These are phyloP conservation scores for Austropuccinia psidii DNA, from an alignment of 1,284 basidiomycete species.

Conservation along the genomic window DNA sequence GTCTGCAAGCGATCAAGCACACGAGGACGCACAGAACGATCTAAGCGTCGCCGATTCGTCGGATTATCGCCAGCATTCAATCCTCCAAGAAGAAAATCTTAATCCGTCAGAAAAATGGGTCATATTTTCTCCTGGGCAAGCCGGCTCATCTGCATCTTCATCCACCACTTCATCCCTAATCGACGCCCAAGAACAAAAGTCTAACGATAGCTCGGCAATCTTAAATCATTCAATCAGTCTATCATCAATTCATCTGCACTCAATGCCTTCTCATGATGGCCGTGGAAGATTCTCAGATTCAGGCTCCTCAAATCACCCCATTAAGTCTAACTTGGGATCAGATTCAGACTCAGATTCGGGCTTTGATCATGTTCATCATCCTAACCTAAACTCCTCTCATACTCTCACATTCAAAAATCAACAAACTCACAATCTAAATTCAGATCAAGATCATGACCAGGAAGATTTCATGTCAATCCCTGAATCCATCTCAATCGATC, in stretches of 20 bases:
- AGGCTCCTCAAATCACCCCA: neutral
- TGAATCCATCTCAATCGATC: conserved; percentile 1
- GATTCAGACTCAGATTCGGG: no score
- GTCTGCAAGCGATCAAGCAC: no score
- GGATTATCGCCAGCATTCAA: no score
- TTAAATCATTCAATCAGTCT: neutral
- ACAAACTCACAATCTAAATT: neutral
- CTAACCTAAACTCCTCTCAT: neutral
- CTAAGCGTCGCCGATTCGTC: no score
- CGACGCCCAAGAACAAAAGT: no score
- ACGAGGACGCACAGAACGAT: no score
- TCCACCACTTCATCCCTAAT: no score
- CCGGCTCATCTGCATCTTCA: no score
- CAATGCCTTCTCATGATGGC: neutral
- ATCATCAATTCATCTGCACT: neutral
- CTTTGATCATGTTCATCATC: neutral
- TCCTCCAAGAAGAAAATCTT: no score
- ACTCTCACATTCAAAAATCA: neutral
- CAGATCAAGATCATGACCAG: neutral
- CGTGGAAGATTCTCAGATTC: neutral
- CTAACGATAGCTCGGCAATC: no score
- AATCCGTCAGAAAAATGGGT: no score
- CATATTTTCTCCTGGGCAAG: no score
- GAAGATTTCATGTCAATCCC: conserved; percentile 11
- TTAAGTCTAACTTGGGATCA: neutral